Evolutionary conservation across 2,329 filamentous ascomycete species (phyloP), one percentile per base, ranked within the genome.

Genomic region (Endocalyx cinctus): DNA sequence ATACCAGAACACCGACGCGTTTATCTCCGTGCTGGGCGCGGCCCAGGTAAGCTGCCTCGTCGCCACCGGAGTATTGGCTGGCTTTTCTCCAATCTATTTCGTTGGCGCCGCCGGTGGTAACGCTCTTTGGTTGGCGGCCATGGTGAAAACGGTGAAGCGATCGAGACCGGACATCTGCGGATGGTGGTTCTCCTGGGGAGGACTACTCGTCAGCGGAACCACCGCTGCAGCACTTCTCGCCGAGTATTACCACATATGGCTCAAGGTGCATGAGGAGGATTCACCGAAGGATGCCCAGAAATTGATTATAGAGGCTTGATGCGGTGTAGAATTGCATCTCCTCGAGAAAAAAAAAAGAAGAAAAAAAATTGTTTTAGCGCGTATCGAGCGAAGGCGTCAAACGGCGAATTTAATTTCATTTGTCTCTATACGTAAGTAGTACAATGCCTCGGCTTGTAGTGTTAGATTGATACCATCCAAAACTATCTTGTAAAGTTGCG

Each of bases 111-210:
- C 23, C 20, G 34, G 34, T 14, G 34, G 29, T 2, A 17, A n/a
- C 2, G 12, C 32, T 5, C 7, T 2, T 6, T 20, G 28, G 18
- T 17, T 36, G 3, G 6, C 23, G 5, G 31, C 31, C 13, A 36
- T 36, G 34, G 19, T 31, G 6, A 45, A 36, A 17, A 48, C 45
- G 12, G 43, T 40, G 12, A 45, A 46, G 26, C 25, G 43, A 15
- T 37, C 41, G 4, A 42, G 39, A 17, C 39, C 41, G 13, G 41
- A 48, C 15, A 35, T 46, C 4, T 48, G 45, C 19, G 41, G 25
- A 5, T 46, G 43, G 43, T 46, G 41, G 45, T 48, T 48, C 26
- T 31, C 45, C 12, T 46, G 45, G 45, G 43, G 45, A n/a, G 39
- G 43, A 5, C 30, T 47, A n/a, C 27, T 47, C 1, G 41, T 46